phyloP scores from a whole-genome alignment of 2,329 filamentous ascomycete genomes.

The Fusarium pseudonygamai region DNA sequence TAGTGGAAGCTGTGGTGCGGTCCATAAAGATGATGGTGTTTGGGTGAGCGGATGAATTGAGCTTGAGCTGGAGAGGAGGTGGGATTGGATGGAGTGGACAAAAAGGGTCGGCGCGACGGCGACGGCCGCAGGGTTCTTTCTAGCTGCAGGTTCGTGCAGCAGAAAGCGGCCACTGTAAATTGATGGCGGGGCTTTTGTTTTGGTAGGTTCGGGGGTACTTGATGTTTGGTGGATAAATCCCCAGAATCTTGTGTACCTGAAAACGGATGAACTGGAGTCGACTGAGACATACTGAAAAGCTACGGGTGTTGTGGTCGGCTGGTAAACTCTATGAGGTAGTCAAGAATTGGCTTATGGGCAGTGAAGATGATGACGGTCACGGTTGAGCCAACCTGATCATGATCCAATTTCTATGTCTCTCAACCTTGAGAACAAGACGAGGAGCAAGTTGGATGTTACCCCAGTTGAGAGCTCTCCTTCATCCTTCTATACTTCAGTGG shows the following conservation, averaged over 20 bases:
- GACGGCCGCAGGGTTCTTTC: slow-evolving; percentile 34
- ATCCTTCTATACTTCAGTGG: not conserved
- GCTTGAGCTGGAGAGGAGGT: slow-evolving; percentile 6
- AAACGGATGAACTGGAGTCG: slow-evolving; percentile 3
- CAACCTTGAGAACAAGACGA: not conserved
- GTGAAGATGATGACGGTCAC: not conserved
- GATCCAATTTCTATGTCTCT: not conserved
- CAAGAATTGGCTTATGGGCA: not conserved
- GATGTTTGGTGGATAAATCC: not conserved
- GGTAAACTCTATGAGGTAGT: not conserved
- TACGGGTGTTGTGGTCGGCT: not conserved
- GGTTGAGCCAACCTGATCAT: not conserved
- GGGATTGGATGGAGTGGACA: slow-evolving; percentile 21
- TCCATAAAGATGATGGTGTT: slow-evolving; percentile 21
- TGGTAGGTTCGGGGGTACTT: slow-evolving; percentile 7
- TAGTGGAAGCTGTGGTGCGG: slow-evolving; percentile 14
- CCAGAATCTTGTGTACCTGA: not conserved
- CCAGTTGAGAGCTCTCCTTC: not conserved
- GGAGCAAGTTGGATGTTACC: not conserved
- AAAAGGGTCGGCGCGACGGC: slow-evolving; percentile 36
- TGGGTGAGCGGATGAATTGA: slow-evolving; percentile 28
- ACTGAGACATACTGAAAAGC: not conserved
- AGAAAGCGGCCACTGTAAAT: slow-evolving; percentile 25
- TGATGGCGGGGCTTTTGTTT: slow-evolving; percentile 25
- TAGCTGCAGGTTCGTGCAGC: slow-evolving; percentile 28